Evolutionary conservation across 805 yeast genomes (phyloP).

Genomic region (Candida verbasci): DNA sequence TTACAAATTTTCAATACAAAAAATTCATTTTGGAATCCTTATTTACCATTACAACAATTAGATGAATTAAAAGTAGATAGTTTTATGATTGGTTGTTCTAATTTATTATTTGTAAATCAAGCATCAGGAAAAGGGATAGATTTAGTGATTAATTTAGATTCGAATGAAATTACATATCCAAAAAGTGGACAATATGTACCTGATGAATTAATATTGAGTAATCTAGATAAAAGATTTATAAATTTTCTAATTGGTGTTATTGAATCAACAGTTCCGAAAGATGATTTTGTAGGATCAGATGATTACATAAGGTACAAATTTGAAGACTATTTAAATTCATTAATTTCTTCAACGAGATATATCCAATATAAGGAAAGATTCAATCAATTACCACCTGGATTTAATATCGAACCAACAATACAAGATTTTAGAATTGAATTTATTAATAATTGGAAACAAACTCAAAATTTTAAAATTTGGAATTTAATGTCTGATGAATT

Average conservation of each 20-base stretch:
- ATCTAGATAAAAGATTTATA: slow-evolving; percentile 71
- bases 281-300: slow-evolving; percentile 47
- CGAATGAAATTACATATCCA: slow-evolving; percentile 43
- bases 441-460: slow-evolving; percentile 27
- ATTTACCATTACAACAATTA: slow-evolving; percentile 88
- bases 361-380: slow-evolving; percentile 48
- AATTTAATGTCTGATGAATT: slow-evolving; percentile 38
- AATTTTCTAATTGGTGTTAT: slow-evolving; percentile 39
- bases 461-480: slow-evolving; percentile 39
- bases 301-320: slow-evolving; percentile 84
- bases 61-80: slow-evolving; percentile 64
- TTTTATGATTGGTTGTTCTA: slow-evolving; percentile 83
- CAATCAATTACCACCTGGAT: slow-evolving; percentile 39
- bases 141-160: slow-evolving; percentile 68
- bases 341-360: slow-evolving; percentile 70
- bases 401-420: slow-evolving; percentile 22
- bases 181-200: slow-evolving; percentile 21
- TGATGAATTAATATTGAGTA: slow-evolving; percentile 29
- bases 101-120: slow-evolving; percentile 70
- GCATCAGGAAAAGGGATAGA: slow-evolving; percentile 58
- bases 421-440: slow-evolving; percentile 28
- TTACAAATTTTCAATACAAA: slow-evolving; percentile 73
- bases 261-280: slow-evolving; percentile 24
- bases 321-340: slow-evolving; percentile 82
- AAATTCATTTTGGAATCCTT: slow-evolving; percentile 89